These are phyloP conservation scores for Emericellopsis atlantica DNA, from an alignment of 2,329 filamentous ascomycete species.

Conservation along the genomic window DNA sequence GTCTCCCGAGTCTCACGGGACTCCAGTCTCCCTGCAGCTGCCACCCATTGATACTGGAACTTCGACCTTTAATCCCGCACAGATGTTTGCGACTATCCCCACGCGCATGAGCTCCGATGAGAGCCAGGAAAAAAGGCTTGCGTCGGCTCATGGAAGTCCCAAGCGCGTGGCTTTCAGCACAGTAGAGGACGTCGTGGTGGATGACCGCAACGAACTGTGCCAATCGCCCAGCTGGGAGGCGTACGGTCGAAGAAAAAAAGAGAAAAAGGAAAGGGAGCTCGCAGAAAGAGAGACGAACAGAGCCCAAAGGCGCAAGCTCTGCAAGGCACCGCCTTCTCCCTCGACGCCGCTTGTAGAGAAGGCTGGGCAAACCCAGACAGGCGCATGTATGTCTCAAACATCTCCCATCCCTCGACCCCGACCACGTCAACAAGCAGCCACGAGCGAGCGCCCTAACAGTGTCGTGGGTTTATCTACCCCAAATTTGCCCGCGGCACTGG, in stretches of 20 bases:
- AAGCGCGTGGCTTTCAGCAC: too few relatives aligned
- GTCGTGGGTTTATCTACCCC: background rate
- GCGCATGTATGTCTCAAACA: background rate
- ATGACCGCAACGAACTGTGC: conserved; percentile 30
- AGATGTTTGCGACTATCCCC: too few relatives aligned
- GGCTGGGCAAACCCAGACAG: background rate
- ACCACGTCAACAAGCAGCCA: background rate
- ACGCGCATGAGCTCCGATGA: too few relatives aligned
- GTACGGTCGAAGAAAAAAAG: conserved; percentile 38
- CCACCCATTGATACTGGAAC: background rate
- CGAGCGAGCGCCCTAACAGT: background rate
- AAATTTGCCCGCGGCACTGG: background rate
- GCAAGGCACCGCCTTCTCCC: conserved; percentile 16
- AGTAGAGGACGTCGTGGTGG: conserved; percentile 4
- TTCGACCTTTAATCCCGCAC: too few relatives aligned
- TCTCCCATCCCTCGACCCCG: background rate
- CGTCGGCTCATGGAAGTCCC: too few relatives aligned
- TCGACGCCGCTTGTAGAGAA: background rate
- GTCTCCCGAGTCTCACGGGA: background rate
- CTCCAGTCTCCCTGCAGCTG: conserved; percentile 1
- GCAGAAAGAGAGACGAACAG: conserved; percentile 20
- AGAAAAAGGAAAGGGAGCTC: conserved; percentile 31
- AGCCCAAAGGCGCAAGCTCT: conserved; percentile 19
- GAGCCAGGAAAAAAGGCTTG: background rate
- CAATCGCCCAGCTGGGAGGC: conserved; percentile 52